Percentiles rank a stretch among this genome's conserved stretches.
Conservation (phyloP, 805 yeast genomes). For the Schizosaccharomyces japonicus region DNA sequence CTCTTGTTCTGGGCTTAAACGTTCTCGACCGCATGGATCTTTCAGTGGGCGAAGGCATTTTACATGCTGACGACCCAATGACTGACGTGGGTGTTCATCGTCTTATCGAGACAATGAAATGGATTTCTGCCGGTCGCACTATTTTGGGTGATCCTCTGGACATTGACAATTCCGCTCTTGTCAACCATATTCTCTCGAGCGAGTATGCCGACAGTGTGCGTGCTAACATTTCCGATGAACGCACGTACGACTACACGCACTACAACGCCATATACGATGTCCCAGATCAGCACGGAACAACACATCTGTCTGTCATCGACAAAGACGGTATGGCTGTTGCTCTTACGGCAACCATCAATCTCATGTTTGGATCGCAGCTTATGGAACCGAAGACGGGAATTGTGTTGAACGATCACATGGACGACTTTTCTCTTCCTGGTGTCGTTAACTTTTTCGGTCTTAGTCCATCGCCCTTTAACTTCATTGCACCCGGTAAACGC, state of each 20-base stretch:
- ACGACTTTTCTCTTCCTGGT: conserved; percentile 63
- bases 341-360: conserved; percentile 71
- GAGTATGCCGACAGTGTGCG: conserved; percentile 36
- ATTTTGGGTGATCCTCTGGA: conserved; percentile 47
- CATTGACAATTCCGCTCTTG: conserved; percentile 17
- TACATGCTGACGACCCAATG: conserved; percentile 10
- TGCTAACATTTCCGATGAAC: conserved; percentile 27
- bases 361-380: conserved; percentile 60
- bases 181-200: conserved; percentile 23
- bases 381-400: conserved; percentile 67
- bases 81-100: conserved; percentile 33
- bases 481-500: conserved; percentile 47
- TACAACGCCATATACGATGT: conserved; percentile 61
- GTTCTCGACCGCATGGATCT: conserved; percentile 29
- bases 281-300: conserved; percentile 71
- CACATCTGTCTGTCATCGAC: conserved; percentile 69
- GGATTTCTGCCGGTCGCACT: conserved; percentile 76
- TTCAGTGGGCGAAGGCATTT: conserved; percentile 11
- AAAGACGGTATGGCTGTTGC: conserved; percentile 51
- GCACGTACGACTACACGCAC: conserved; percentile 43
- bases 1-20: conserved; percentile 49
- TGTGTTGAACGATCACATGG: conserved; percentile 76
- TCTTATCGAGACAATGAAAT: conserved; percentile 69
- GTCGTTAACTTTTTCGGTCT: conserved; percentile 54
- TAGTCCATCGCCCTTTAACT: conserved; percentile 60